These are phyloP conservation scores for Pelargonium cotyledonis DNA, from an alignment of 441 rosid genomes.

Conservation along the genomic window DNA sequence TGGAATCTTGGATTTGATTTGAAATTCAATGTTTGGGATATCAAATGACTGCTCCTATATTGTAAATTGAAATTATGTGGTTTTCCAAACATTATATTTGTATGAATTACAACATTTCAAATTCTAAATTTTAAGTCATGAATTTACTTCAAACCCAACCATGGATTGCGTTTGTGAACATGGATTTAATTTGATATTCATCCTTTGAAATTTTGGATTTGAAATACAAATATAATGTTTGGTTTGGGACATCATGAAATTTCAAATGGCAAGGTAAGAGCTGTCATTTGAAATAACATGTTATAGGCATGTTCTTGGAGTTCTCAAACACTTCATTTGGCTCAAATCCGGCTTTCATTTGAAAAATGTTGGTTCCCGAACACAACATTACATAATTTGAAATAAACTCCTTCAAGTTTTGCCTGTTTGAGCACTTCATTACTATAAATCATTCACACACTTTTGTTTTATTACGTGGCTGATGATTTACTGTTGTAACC, in stretches of 20 bases:
- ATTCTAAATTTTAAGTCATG: not conserved
- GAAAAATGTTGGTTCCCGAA: not conserved
- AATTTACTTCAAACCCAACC: not conserved
- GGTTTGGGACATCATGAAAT: not conserved
- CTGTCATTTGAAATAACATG: not conserved
- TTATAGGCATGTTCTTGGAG: not conserved
- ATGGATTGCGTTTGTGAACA: not conserved
- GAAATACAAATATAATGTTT: not conserved
- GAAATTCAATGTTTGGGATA: no score
- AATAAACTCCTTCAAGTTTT: no score
- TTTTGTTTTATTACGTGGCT: no score
- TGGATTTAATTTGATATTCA: not conserved
- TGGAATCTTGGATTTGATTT: no score
- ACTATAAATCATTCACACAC: no score
- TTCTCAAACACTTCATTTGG: not conserved
- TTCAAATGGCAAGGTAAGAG: not conserved
- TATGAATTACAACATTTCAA: not conserved
- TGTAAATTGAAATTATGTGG: no score
- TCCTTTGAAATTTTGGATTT: not conserved
- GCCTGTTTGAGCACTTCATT: no score
- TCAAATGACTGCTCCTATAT: no score
- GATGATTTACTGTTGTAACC: no score
- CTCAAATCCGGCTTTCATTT: no score
- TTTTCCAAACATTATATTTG: no score
- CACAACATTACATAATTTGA: not conserved